Conservation (phyloP, 2,329 filamentous ascomycete genomes). For the Talaromyces piceae region DNA sequence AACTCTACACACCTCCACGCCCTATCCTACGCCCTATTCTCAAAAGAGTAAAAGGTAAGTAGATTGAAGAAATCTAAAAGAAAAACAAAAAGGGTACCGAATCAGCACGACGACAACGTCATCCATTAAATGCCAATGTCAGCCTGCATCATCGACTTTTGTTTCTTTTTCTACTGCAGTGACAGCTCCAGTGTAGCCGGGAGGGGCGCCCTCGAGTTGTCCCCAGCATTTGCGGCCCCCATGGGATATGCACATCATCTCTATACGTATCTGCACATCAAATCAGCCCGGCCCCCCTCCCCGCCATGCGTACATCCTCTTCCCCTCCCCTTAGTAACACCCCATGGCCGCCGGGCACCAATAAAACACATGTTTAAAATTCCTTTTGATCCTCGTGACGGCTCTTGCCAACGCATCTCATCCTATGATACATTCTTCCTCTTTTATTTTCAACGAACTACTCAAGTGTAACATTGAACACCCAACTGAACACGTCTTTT, state of each 20-base stretch:
- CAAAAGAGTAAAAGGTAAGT: too few relatives aligned
- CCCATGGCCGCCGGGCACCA: too few relatives aligned
- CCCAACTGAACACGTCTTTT: too few relatives aligned
- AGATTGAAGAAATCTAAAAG: neutral
- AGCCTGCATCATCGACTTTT: neutral
- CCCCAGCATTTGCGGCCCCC: neutral
- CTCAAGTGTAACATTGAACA: too few relatives aligned
- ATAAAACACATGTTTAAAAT: neutral
- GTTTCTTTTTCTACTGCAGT: too few relatives aligned
- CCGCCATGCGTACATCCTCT: neutral
- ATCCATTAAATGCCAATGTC: neutral
- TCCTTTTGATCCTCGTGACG: neutral
- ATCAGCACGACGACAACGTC: neutral
- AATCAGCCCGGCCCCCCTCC: neutral
- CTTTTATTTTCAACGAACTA: too few relatives aligned
- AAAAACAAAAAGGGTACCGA: neutral
- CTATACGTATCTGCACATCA: neutral
- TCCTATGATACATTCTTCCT: too few relatives aligned
- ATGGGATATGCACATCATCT: neutral
- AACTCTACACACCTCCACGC: too few relatives aligned
- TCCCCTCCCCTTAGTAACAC: too few relatives aligned
- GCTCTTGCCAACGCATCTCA: neutral
- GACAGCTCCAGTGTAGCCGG: too few relatives aligned
- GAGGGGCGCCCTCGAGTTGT: too few relatives aligned
- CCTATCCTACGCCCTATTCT: too few relatives aligned